These are phyloP conservation scores for Thecaphora frezii DNA, from an alignment of 1,284 basidiomycete species.

Conservation along the genomic window DNA sequence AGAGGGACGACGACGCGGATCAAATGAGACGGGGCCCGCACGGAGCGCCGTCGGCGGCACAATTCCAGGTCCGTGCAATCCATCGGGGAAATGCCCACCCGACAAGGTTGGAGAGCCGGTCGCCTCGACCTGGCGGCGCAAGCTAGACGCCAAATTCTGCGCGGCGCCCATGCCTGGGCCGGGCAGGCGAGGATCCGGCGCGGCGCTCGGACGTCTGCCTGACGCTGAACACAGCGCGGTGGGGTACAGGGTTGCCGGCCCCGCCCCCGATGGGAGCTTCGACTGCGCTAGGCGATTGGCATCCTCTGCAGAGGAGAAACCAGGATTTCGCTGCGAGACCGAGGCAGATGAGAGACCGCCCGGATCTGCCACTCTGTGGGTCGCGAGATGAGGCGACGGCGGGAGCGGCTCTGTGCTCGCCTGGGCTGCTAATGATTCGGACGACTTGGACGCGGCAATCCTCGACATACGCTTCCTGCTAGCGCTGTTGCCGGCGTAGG, in stretches of 20 bases:
- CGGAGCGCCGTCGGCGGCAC: too few relatives aligned
- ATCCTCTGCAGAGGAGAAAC: too few relatives aligned
- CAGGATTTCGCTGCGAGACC: too few relatives aligned
- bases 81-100: background rate
- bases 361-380: background rate
- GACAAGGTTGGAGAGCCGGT: slow-evolving; percentile 7
- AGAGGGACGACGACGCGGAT: slow-evolving; percentile 25
- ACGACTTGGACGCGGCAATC: slow-evolving; percentile 25
- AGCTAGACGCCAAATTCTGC: slow-evolving; percentile 33
- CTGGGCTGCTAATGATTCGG: slow-evolving; percentile 22
- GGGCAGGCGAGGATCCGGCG: slow-evolving; percentile 34
- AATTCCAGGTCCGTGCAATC: too few relatives aligned
- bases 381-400: slow-evolving; percentile 12
- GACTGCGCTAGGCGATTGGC: too few relatives aligned
- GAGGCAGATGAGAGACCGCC: background rate
- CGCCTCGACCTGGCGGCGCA: slow-evolving; percentile 48
- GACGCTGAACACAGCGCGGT: slow-evolving; percentile 34
- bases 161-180: slow-evolving; percentile 10
- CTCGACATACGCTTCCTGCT: slow-evolving; percentile 6
- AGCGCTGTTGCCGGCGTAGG: too few relatives aligned
- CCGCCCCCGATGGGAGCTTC: too few relatives aligned
- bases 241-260: background rate
- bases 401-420: slow-evolving; percentile 18
- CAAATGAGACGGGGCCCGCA: slow-evolving; percentile 23
- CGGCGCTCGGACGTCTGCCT: slow-evolving; percentile 42